Evolutionary conservation across 352 stramenopile genomes (phyloP).

Genomic region (Pythium sukuiense): DNA sequence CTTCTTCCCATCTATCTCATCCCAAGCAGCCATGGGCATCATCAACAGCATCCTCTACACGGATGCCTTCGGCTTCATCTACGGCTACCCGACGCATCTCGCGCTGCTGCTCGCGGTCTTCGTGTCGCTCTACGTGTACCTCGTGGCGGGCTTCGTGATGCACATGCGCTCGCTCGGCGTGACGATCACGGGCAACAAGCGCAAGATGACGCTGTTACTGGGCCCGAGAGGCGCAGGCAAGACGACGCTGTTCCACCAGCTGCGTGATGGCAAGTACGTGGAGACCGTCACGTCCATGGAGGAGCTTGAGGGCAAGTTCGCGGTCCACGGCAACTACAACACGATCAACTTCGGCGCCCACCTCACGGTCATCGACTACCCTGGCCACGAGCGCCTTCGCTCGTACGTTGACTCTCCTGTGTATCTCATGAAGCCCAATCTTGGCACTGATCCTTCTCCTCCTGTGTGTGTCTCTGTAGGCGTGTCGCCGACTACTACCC

Average conservation of each 20-base stretch:
- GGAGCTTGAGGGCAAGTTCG: slow-evolving; percentile 64
- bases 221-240: slow-evolving; percentile 72
- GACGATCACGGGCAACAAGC: slow-evolving; percentile 65
- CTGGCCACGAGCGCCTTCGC: slow-evolving; percentile 77
- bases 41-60: slow-evolving; percentile 36
- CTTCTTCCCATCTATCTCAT: background rate
- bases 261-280: slow-evolving; percentile 63
- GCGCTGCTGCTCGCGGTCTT: slow-evolving; percentile 49
- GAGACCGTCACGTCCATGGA: slow-evolving; percentile 89
- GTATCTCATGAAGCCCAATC: too few relatives aligned
- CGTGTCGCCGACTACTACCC: slow-evolving; percentile 77
- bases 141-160: slow-evolving; percentile 58
- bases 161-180: slow-evolving; percentile 69
- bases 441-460: background rate
- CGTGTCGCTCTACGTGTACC: slow-evolving; percentile 49
- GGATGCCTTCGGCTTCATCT: slow-evolving; percentile 35
- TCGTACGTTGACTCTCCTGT: slow-evolving; percentile 36
- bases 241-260: slow-evolving; percentile 80
- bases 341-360: slow-evolving; percentile 66
- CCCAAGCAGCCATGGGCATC: slow-evolving; percentile 17
- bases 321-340: slow-evolving; percentile 68
- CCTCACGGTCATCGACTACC: slow-evolving; percentile 79
- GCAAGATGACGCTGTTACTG: slow-evolving; percentile 71
- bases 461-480: slow-evolving; percentile 29
- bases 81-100: slow-evolving; percentile 58